phyloP scores from a whole-genome alignment of 306 rosid species.

The Quercus mongolica region DNA sequence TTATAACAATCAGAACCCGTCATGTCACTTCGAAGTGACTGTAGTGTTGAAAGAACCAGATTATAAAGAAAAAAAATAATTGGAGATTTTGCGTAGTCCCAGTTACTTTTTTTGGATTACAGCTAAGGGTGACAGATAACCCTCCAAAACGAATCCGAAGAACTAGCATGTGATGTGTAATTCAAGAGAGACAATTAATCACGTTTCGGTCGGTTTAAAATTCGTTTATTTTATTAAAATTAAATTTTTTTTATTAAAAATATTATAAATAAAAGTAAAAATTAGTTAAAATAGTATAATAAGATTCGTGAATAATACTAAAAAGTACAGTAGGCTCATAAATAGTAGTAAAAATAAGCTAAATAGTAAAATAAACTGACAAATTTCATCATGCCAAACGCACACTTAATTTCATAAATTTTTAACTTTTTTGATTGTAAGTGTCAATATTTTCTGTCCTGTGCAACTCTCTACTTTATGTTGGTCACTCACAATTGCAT shows the following conservation, averaged over 20 bases:
- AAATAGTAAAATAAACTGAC: fast-evolving
- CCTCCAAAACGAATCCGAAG: no score
- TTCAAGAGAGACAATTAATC: no score
- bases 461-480: no score
- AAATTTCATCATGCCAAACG: no score
- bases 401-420: no score
- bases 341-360: fast-evolving
- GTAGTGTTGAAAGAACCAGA: background rate
- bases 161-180: no score
- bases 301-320: fast-evolving
- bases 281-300: fast-evolving
- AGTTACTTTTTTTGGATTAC: background rate
- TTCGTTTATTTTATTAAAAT: fast-evolving
- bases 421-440: no score
- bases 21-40: background rate
- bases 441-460: no score
- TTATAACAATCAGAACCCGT: background rate
- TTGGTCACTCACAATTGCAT: no score
- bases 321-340: fast-evolving
- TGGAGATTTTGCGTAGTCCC: background rate
- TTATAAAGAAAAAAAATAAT: background rate
- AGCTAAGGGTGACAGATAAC: no score
- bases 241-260: fast-evolving
- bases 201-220: fast-evolving
- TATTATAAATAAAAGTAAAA: fast-evolving